A percentile compares a stretch with the other conserved stretches of the same genome.
These are phyloP conservation scores for Pseudovirgaria hyperparasitica DNA, from an alignment of 2,329 filamentous ascomycete species.

Conservation along the genomic window DNA sequence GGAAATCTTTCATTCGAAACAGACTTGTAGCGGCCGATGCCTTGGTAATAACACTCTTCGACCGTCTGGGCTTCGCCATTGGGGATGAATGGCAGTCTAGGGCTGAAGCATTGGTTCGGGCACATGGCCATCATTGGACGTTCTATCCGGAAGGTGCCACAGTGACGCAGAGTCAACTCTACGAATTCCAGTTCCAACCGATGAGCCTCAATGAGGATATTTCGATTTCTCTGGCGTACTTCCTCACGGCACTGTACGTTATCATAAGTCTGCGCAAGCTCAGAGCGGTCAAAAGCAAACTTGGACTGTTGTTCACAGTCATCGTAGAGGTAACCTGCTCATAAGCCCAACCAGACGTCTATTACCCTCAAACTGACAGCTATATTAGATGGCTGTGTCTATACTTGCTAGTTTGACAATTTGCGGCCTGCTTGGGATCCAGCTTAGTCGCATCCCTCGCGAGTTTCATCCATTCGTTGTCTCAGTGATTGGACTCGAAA, in stretches of 20 bases:
- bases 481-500: slow-evolving; percentile 63
- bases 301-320: slow-evolving; percentile 60
- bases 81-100: slow-evolving; percentile 53
- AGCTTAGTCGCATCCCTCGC: slow-evolving; percentile 61
- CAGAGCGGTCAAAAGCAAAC: slow-evolving; percentile 60
- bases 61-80: slow-evolving; percentile 51
- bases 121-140: slow-evolving; percentile 44
- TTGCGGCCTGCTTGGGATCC: slow-evolving; percentile 62
- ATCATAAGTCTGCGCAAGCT: slow-evolving; percentile 54
- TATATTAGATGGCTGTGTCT: slow-evolving; percentile 45
- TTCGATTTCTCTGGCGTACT: slow-evolving; percentile 52
- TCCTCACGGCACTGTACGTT: slow-evolving; percentile 51
- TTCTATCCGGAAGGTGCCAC: slow-evolving; percentile 50
- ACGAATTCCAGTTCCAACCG: slow-evolving; percentile 68
- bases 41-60: slow-evolving; percentile 64
- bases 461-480: slow-evolving; percentile 68
- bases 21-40: slow-evolving; percentile 61
- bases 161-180: slow-evolving; percentile 46
- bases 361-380: slow-evolving; percentile 7
- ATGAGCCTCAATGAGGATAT: slow-evolving; percentile 55
- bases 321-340: slow-evolving; percentile 41
- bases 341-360: background rate
- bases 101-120: slow-evolving; percentile 39
- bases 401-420: slow-evolving; percentile 70
- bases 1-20: slow-evolving; percentile 60